Percentiles rank a stretch among this genome's conserved stretches.
phyloP scores from a whole-genome alignment of 2,329 filamentous ascomycete genomes.

The Fusarium dimerum region DNA sequence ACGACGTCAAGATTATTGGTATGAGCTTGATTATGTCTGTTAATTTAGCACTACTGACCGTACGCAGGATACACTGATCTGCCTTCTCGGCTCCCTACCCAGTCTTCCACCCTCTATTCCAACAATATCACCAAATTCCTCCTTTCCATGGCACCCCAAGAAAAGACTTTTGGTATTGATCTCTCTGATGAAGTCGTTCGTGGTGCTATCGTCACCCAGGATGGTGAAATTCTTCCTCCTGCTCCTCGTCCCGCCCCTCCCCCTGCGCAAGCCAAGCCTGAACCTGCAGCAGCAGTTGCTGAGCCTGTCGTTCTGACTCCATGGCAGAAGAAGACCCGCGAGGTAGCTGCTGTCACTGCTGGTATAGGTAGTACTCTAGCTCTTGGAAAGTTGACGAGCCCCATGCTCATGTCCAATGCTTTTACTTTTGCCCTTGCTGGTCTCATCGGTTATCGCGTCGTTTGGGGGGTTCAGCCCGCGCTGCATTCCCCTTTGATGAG shows the following conservation, averaged over 20 bases:
- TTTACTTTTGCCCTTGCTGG: conserved; percentile 85
- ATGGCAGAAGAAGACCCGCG: conserved; percentile 76
- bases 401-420: conserved; percentile 84
- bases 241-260: conserved; percentile 67
- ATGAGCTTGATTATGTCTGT: conserved; percentile 28
- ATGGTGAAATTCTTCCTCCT: conserved; percentile 74
- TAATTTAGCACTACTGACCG: conserved; percentile 23
- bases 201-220: conserved; percentile 78
- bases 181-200: conserved; percentile 83
- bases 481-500: conserved; percentile 90
- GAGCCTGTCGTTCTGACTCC: conserved; percentile 71
- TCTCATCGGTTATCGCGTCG: conserved; percentile 82
- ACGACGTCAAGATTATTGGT: conserved; percentile 85
- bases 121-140: conserved; percentile 93
- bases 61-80: conserved; percentile 76
- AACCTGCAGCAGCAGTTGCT: conserved; percentile 45
- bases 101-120: conserved; percentile 86
- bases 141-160: conserved; percentile 75
- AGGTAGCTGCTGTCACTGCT: conserved; percentile 73
- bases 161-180: conserved; percentile 79
- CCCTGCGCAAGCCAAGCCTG: conserved; percentile 48
- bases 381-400: conserved; percentile 78
- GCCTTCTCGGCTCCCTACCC: conserved; percentile 81
- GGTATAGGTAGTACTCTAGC: conserved; percentile 76
- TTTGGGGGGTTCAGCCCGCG: conserved; percentile 83